Evolutionary conservation across 192 early-diverging fungal genomes (phyloP), one percentile per base, ranked within the genome.

Genomic region (Radiomyces spectabilis): DNA sequence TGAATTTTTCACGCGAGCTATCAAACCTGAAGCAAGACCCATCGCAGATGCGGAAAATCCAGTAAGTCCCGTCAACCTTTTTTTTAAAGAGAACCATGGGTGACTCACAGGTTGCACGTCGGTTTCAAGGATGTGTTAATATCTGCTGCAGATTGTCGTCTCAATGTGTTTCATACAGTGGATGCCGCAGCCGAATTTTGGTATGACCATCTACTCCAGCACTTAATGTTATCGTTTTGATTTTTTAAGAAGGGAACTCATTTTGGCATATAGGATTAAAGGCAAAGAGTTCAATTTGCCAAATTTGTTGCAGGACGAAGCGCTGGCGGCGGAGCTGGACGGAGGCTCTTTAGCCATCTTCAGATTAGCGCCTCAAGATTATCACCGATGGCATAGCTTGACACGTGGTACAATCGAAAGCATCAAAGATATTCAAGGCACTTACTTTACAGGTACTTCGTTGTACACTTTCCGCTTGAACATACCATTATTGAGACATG

Each of bases 341-440:
- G 82, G 75, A 31, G 85, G 82, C 0, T 61, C 77, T 0, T 44
- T 87, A 51, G 79, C 78, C 10, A 74, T 88, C 24, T 88, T 84
- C 45, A 70, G 88, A n/a, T 58, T 91, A 12, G 88, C 88, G 0
- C 88, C 88, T 32, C 88, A 91, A 68, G 86, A 91, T 52, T 91
- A 91, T 31, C 88, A 91, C 46, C 72, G 88, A n/a, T 67, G 43
- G 68, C 88, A 91, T 56, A 63, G 72, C 26, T 85, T 86, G 15
- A 78, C 71, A 1, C 51, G 71, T 29, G 81, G 85, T 6, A 55
- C 57, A 3, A 43, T 87, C 16, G 65, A 61, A n/a, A 55, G 72
- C 2, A 63, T 67, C 2, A 41, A 45, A 40, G 61, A 59, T 16
- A 72, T 90, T 22, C 51, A 67, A 15, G 84, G 87, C 8, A 71